These are phyloP conservation scores for Rhizopogon hawkerae DNA, from an alignment of 1,284 basidiomycete species.

Conservation along the genomic window DNA sequence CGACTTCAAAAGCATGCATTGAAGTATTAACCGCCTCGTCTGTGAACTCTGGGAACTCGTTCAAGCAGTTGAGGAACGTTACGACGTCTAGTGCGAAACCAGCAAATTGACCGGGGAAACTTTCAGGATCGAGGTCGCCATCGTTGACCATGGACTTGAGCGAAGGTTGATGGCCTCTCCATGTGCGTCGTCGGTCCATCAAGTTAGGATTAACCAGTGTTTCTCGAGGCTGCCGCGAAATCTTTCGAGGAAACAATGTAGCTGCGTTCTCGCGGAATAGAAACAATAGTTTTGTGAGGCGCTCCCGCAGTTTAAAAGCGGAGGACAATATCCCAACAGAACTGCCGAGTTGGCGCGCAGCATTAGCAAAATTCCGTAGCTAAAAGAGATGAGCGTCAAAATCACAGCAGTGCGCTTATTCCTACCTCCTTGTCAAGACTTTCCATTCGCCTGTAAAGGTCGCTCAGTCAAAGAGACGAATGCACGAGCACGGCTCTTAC, in stretches of 20 bases:
- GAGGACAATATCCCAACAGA: slow-evolving; percentile 29
- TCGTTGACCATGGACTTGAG: slow-evolving; percentile 22
- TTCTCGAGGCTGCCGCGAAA: slow-evolving; percentile 25
- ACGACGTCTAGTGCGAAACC: slow-evolving; percentile 41
- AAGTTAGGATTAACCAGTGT: slow-evolving; percentile 29
- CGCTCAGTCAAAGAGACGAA: background rate
- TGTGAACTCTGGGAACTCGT: slow-evolving; percentile 50
- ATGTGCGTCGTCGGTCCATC: slow-evolving; percentile 27
- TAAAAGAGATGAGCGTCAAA: slow-evolving; percentile 14
- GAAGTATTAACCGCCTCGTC: slow-evolving; percentile 48
- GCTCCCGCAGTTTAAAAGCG: slow-evolving; percentile 28
- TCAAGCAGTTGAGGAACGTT: slow-evolving; percentile 44
- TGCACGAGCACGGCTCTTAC: slow-evolving; percentile 14
- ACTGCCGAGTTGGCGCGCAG: slow-evolving; percentile 28
- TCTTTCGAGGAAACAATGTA: slow-evolving; percentile 26
- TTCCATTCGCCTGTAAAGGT: slow-evolving; percentile 22
- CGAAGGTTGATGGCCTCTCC: slow-evolving; percentile 23
- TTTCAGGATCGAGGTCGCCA: slow-evolving; percentile 26
- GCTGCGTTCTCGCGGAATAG: slow-evolving; percentile 30
- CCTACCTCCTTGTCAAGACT: slow-evolving; percentile 28
- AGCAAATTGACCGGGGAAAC: slow-evolving; percentile 31
- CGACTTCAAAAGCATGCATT: slow-evolving; percentile 41
- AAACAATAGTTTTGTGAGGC: slow-evolving; percentile 28
- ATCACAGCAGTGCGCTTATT: background rate
- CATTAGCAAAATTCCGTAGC: slow-evolving; percentile 29